Evolutionary conservation across 2,329 filamentous ascomycete genomes (phyloP).

Genomic region (Penicillium sp.): DNA sequence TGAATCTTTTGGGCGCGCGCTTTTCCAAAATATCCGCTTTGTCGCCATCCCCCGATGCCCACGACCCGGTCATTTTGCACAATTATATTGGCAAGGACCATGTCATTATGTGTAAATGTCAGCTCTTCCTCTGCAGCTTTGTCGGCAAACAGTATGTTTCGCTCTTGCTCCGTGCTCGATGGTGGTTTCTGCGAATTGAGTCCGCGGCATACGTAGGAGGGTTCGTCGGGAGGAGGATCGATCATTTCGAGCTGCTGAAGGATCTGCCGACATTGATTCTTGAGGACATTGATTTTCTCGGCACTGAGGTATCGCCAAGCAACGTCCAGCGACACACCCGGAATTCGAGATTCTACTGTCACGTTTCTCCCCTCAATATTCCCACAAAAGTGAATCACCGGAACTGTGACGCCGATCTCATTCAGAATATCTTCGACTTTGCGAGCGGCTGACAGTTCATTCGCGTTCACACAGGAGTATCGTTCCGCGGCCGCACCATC

Average conservation of each 20-base stretch:
- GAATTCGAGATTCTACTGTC: conserved; percentile 40
- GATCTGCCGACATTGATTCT: conserved; percentile 38
- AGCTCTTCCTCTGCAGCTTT: conserved; percentile 26
- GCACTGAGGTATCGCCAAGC: conserved; percentile 38
- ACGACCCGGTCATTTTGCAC: conserved; percentile 38
- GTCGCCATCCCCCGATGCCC: conserved; percentile 40
- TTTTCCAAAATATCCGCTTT: conserved; percentile 41
- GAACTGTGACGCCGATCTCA: conserved; percentile 34
- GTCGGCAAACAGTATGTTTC: conserved; percentile 34
- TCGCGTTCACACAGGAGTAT: conserved; percentile 37
- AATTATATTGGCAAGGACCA: conserved; percentile 38
- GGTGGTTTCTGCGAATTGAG: conserved; percentile 31
- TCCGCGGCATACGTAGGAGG: conserved; percentile 35
- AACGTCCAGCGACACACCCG: conserved; percentile 39
- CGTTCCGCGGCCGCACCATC: conserved; percentile 28
- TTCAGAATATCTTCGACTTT: conserved; percentile 35
- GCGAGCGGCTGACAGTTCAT: conserved; percentile 36
- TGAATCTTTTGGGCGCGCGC: conserved; percentile 35
- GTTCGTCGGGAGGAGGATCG: conserved; percentile 26
- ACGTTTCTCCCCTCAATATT: conserved; percentile 40
- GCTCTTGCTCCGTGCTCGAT: conserved; percentile 26
- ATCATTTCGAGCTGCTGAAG: conserved; percentile 27
- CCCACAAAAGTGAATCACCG: conserved; percentile 38
- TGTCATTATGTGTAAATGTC: conserved; percentile 37
- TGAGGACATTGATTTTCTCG: conserved; percentile 34